phyloP scores from a whole-genome alignment of 768 basidiomycete genomes.

The Cystofilobasidium bisporidii region DNA sequence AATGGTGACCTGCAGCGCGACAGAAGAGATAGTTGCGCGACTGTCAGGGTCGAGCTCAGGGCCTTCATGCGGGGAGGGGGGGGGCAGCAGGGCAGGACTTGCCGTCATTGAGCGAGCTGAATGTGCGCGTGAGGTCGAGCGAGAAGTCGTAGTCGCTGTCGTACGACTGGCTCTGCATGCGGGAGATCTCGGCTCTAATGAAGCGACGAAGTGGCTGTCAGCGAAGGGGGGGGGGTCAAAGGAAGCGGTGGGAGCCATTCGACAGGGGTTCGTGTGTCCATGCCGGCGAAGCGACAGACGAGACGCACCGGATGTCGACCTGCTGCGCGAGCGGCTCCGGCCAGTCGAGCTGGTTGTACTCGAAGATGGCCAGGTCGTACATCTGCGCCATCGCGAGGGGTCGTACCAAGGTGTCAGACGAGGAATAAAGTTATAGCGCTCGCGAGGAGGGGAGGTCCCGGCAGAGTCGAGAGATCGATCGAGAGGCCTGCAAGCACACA shows the following conservation, averaged over 20 bases:
- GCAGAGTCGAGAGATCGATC: not conserved
- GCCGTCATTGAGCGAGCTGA: conserved; percentile 15
- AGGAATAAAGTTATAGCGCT: too few species aligned
- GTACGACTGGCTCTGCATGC: conserved; percentile 1
- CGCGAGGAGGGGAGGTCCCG: not conserved
- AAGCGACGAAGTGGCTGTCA: not conserved
- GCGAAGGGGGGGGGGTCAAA: too few species aligned
- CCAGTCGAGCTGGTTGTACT: conserved; percentile 11
- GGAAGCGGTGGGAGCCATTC: too few species aligned
- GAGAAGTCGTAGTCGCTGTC: conserved; percentile 11
- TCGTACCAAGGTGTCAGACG: too few species aligned
- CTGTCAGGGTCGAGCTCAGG: too few species aligned
- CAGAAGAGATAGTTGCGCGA: not conserved
- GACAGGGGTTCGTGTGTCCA: not conserved
- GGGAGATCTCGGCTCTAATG: conserved; percentile 6
- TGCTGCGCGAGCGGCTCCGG: conserved; percentile 2
- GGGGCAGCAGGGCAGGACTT: not conserved
- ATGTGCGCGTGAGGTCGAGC: not conserved
- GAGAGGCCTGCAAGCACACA: not conserved
- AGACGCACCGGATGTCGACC: conserved; percentile 11
- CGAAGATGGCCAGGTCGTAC: conserved; percentile 13
- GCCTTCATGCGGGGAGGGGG: not conserved
- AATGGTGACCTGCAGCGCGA: not conserved
- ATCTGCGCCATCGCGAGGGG: not conserved
- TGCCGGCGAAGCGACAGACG: too few species aligned